Evolutionary conservation across 148 eudicot genomes (phyloP).

Genomic region (Camellia sinensis): DNA sequence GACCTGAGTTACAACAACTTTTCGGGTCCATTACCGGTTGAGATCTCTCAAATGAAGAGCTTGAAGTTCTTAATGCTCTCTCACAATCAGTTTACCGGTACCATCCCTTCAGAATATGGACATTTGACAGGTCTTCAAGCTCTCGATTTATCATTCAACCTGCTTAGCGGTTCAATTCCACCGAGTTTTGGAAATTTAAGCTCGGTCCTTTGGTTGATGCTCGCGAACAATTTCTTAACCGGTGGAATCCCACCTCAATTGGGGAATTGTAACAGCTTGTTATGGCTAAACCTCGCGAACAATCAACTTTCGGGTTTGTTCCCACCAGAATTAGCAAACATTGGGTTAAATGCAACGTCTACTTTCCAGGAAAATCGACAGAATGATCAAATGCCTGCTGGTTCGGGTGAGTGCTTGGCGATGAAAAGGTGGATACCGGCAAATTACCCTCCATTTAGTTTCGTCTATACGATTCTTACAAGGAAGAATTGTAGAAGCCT

Average conservation of each 20-base stretch:
- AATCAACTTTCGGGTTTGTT: constrained; percentile 57
- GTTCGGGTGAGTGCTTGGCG: constrained; percentile 71
- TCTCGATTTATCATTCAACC: constrained; percentile 81
- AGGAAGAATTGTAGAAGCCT: constrained; percentile 62
- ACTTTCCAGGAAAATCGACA: constrained; percentile 55
- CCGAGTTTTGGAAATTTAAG: constrained; percentile 58
- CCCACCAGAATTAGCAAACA: constrained; percentile 55
- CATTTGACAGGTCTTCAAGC: constrained; percentile 52
- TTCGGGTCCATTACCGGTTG: constrained; percentile 65
- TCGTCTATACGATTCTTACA: constrained; percentile 64
- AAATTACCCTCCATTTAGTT: constrained; percentile 83
- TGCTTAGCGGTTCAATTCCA: constrained; percentile 62
- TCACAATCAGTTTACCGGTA: constrained; percentile 54
- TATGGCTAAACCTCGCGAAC: constrained; percentile 78
- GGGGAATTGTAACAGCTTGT: constrained; percentile 79
- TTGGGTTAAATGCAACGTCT: constrained; percentile 54
- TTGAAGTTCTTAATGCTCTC: constrained; percentile 64
- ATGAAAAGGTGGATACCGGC: constrained; percentile 97
- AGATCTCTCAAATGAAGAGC: constrained; percentile 45
- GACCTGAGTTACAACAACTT: constrained; percentile 74
- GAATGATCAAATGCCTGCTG: constrained; percentile 33
- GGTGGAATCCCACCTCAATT: constrained; percentile 74
- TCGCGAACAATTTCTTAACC: constrained; percentile 66
- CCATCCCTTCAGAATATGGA: constrained; percentile 71
- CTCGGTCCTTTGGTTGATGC: constrained; percentile 88